Conservation (phyloP, 768 basidiomycete genomes). For the Mycena alexandri region DNA sequence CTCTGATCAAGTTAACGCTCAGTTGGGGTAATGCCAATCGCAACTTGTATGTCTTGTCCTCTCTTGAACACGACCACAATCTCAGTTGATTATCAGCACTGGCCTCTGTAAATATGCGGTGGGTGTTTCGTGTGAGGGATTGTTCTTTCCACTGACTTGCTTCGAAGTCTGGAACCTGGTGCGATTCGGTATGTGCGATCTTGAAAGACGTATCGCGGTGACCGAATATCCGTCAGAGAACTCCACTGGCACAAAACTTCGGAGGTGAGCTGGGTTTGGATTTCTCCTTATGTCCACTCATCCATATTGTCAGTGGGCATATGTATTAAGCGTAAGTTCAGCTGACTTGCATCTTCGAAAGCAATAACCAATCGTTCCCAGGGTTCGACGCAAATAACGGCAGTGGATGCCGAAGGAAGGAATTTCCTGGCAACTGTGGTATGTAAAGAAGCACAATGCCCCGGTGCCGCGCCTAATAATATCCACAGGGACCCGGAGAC, state of each 20-base stretch:
- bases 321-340: constrained; percentile 50
- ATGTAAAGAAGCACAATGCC: constrained; percentile 29
- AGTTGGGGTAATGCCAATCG: constrained; percentile 65
- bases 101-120: constrained; percentile 66
- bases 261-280: constrained; percentile 48
- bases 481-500: constrained; percentile 57
- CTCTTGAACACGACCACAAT: background rate
- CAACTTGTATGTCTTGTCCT: constrained; percentile 53
- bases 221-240: constrained; percentile 50
- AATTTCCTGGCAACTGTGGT: constrained; percentile 66
- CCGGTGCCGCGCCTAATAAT: constrained; percentile 2
- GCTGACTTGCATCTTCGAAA: background rate
- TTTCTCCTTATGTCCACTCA: constrained; percentile 21
- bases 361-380: constrained; percentile 31
- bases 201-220: constrained; percentile 1
- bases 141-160: background rate
- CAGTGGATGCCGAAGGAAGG: constrained; percentile 61
- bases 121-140: background rate
- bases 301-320: constrained; percentile 58
- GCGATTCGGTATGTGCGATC: constrained; percentile 56
- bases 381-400: constrained; percentile 63
- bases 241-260: constrained; percentile 68
- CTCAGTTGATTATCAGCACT: constrained; percentile 42
- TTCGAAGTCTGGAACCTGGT: constrained; percentile 54
- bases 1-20: constrained; percentile 8